Percentiles rank a stretch among this genome's conserved stretches.
These are phyloP conservation scores for Suhomyces canberraensis DNA, from an alignment of 805 yeast genomes.

Conservation along the genomic window DNA sequence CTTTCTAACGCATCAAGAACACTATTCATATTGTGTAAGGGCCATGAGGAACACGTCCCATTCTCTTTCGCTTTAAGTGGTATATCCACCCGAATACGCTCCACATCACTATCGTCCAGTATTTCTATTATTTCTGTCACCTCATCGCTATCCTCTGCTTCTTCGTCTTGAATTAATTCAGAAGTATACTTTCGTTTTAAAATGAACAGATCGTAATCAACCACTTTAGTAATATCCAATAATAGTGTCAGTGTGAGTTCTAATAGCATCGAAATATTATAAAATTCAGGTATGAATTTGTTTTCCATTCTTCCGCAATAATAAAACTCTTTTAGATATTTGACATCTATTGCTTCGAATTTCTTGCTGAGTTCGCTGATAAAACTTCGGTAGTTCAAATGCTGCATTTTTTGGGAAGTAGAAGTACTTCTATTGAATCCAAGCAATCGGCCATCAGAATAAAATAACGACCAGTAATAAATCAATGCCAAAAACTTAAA, in stretches of 20 bases:
- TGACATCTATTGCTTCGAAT: slow-evolving; percentile 9
- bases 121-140: background rate
- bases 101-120: background rate
- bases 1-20: slow-evolving; percentile 10
- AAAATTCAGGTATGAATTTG: slow-evolving; percentile 4
- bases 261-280: slow-evolving; percentile 8
- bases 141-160: background rate
- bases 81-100: background rate
- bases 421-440: background rate
- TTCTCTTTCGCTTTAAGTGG: background rate
- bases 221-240: slow-evolving; percentile 12
- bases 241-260: slow-evolving; percentile 10
- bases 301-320: background rate
- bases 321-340: slow-evolving; percentile 14
- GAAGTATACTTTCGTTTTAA: slow-evolving; percentile 1
- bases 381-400: slow-evolving; percentile 8
- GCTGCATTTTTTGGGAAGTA: slow-evolving; percentile 4
- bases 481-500: slow-evolving; percentile 16
- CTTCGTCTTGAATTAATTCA: background rate
- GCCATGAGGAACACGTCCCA: slow-evolving; percentile 4
- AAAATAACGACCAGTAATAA: slow-evolving; percentile 16
- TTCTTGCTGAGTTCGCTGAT: slow-evolving; percentile 11
- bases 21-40: slow-evolving; percentile 5
- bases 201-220: slow-evolving; percentile 9
- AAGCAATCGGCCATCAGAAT: slow-evolving; percentile 10